phyloP scores from a whole-genome alignment of 78 protist species.

The Dictyostelium discoideum region DNA sequence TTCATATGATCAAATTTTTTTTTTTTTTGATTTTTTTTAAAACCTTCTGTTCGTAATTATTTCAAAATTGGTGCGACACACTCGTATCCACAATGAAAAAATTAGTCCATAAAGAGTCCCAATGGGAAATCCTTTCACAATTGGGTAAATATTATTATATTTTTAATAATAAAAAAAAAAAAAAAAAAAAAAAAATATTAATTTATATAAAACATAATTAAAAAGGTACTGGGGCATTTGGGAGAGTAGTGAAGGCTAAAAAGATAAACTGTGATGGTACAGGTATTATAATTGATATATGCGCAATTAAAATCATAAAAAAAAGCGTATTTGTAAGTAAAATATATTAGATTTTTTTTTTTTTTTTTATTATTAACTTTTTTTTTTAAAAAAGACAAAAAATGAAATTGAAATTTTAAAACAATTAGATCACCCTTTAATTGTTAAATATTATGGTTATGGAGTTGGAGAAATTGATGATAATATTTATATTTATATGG shows the following conservation, averaged over 20 bases:
- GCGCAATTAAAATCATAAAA: not conserved
- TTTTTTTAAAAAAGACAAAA: not conserved
- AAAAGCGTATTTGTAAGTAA: not conserved
- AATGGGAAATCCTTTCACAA: not conserved
- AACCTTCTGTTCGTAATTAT: not conserved
- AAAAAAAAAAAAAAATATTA: not conserved
- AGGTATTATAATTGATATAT: not conserved
- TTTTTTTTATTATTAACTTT: not conserved
- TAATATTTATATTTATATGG: constrained; percentile 8
- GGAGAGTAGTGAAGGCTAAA: not conserved
- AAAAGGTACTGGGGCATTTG: not conserved
- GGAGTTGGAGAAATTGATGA: not conserved
- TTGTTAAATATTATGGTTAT: not conserved
- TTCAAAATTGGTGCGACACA: not conserved
- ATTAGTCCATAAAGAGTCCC: not conserved
- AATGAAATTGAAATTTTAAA: not conserved
- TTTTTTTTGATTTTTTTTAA: not conserved
- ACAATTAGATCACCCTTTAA: not conserved
- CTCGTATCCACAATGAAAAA: not conserved
- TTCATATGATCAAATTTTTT: not conserved
- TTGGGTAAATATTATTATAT: not conserved
- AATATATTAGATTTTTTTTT: not conserved
- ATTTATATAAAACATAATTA: not conserved
- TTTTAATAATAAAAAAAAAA: not conserved
- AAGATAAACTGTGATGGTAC: not conserved